Evolutionary conservation across 768 basidiomycete species (phyloP).

Genomic region (Leccinum disarticulatum): DNA sequence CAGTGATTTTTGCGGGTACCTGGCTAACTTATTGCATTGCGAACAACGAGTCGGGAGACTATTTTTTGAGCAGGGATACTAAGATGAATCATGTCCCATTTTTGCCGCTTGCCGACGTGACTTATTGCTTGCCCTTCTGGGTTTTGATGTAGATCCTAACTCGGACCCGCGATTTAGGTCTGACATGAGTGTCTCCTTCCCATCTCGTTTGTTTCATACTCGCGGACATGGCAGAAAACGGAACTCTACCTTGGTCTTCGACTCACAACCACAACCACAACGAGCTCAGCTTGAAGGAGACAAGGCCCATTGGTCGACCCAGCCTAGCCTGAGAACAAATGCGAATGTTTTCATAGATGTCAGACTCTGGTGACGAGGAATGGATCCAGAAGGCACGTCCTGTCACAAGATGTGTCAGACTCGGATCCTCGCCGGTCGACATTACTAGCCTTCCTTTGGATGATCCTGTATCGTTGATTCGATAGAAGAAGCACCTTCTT

Average conservation of each 20-base stretch:
- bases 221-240: background rate
- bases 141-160: background rate
- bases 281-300: background rate
- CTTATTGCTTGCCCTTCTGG: background rate
- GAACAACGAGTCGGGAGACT: background rate
- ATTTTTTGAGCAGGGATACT: background rate
- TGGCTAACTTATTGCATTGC: background rate
- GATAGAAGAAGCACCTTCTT: background rate
- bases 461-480: background rate
- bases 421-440: background rate
- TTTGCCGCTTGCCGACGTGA: background rate
- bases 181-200: background rate
- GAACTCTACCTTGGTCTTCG: background rate
- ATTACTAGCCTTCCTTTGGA: background rate
- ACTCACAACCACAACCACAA: background rate
- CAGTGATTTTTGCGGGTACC: constrained; percentile 9
- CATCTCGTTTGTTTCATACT: background rate
- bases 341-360: background rate
- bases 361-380: background rate
- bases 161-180: no score
- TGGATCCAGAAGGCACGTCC: no score
- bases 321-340: background rate
- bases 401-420: background rate
- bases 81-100: background rate
- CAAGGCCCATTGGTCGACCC: background rate